Conservation (phyloP, 208 protist genomes). For the Leishmania guyanensis region DNA sequence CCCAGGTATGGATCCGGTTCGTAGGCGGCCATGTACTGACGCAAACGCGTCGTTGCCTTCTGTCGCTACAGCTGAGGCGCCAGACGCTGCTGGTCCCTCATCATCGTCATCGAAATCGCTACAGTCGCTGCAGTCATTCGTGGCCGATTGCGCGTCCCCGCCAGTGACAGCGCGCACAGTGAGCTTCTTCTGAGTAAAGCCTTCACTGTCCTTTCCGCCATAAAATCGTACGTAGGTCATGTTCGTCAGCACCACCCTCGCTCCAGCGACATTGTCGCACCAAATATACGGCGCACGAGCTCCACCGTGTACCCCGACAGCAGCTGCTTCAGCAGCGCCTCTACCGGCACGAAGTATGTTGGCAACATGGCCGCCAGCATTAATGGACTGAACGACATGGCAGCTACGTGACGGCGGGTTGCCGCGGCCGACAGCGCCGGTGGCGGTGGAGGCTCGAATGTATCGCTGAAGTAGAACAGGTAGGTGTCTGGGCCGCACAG, state of each 20-base stretch:
- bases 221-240: conserved; percentile 43
- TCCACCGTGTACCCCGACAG: conserved; percentile 52
- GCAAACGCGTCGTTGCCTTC: conserved; percentile 6
- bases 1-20: conserved; percentile 47
- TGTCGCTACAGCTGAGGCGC: neutral
- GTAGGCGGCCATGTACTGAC: conserved; percentile 32
- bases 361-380: conserved; percentile 53
- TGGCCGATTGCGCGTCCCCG: neutral
- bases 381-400: conserved; percentile 43
- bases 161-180: neutral
- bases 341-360: conserved; percentile 62
- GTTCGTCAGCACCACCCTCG: conserved; percentile 6
- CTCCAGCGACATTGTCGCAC: conserved; percentile 30
- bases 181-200: conserved; percentile 4
- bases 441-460: conserved; percentile 40
- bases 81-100: neutral
- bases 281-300: conserved; percentile 48
- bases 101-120: neutral
- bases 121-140: neutral
- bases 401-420: neutral
- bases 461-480: conserved; percentile 19
- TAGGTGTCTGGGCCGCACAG: conserved; percentile 5
- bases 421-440: neutral
- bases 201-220: conserved; percentile 34
- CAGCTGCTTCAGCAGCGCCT: conserved; percentile 38